Percentiles rank a stretch among this genome's conserved stretches.
Conservation (phyloP, 2,329 filamentous ascomycete genomes). For the Ramularia collo-cygni region DNA sequence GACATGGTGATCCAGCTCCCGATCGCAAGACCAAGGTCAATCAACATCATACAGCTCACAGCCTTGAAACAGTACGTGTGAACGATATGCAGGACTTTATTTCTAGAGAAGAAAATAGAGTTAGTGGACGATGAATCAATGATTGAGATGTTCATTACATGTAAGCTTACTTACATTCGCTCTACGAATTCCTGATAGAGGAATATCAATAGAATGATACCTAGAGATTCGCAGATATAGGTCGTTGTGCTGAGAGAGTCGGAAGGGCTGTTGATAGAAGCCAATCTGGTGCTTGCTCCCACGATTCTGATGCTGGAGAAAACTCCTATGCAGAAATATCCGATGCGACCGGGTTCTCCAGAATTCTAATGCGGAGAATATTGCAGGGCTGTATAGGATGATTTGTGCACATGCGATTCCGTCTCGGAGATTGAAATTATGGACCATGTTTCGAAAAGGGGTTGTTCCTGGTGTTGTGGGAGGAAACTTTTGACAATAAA, state of each 20-base stretch:
- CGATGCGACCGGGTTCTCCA: neutral
- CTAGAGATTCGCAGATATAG: constrained; percentile 1
- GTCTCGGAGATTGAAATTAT: neutral
- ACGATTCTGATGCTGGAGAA: neutral
- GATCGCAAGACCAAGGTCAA: neutral
- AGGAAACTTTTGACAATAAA: neutral
- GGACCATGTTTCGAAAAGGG: neutral
- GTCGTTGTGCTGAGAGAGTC: neutral
- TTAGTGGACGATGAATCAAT: neutral
- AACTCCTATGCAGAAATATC: neutral
- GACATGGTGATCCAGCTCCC: neutral
- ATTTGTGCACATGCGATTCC: neutral
- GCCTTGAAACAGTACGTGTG: neutral
- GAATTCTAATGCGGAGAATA: neutral
- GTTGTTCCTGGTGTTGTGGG: neutral
- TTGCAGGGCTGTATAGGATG: neutral
- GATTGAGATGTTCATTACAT: neutral
- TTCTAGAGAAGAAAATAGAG: neutral
- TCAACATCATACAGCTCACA: neutral
- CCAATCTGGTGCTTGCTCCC: neutral
- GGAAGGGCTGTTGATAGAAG: neutral
- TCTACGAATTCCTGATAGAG: neutral
- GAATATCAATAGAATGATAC: neutral
- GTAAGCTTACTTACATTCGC: neutral
- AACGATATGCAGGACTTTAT: neutral